Base-by-base conservation (phyloP, 495 filamentous ascomycete genomes). In the Penicillium macrosclerotiorum region DNA sequence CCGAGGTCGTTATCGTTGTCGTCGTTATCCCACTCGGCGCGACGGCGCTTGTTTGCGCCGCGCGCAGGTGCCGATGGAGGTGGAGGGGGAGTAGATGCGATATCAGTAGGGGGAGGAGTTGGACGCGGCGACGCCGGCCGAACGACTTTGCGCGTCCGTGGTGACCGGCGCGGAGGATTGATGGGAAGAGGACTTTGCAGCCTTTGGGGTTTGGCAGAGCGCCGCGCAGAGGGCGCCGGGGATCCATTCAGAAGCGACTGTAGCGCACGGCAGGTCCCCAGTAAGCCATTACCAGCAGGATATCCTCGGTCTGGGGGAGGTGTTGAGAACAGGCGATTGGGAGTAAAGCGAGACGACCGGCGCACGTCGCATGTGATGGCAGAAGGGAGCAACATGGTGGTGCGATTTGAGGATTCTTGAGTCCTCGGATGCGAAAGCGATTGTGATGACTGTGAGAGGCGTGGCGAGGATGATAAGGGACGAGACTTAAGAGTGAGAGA, bases 311-410 rank as follows among this genome's bases (percentile, higher is more conserved):
- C 73, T 24, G 81, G 76, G 29, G 81, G 78, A 31, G 81, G 81
- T 42, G 83, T 85, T 24, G 82, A 72, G 31, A 82, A 79, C 18
- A 82, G 78, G 52, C 79, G 76, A 58, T 80, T 82, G 52, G 81
- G 79, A 7, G 78, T 71, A 41, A 78, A 63, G 64, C 62, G 63
- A 55, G 52, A 49, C 75, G 82, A 48, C 45, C 71, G 78, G 65
- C 74, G 79, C 62, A 74, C 67, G 65, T 87, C 85, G 79, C 84
- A 86, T 31, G 82, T 67, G 32, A 89, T 65, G 26, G 85, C 84
- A 9, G 84, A 88, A 36, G 84, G 85, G 51, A 88, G 80, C 38
- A 89, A 62, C 86, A 89, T 88, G 36, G 5, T 65, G 55, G 51
- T 34, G 54, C 29, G 37, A 30, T n/a, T n/a, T n/a, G 38, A 29